Evolutionary conservation across 371 early-diverging fungal genomes (phyloP), one percentile per base, ranked within the genome.

Genomic region (Amoeboaphelidium protococcarum): DNA sequence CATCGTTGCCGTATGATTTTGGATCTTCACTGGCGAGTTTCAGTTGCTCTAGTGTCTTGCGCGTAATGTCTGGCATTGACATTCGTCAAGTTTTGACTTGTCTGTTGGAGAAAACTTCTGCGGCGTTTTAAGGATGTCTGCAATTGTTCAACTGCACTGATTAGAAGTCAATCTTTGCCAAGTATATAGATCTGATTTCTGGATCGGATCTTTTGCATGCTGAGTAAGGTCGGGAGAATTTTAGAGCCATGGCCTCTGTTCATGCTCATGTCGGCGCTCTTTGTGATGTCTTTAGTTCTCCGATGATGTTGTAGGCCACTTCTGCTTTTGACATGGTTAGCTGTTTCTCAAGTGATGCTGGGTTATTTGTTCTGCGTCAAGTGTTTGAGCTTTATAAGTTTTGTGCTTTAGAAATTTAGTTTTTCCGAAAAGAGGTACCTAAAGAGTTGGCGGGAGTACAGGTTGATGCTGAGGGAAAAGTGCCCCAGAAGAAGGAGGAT

Each of bases 1-100:
- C 80, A 0, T 54, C 72, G 0, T 48, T 83, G 2, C 82, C 86
- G 1, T 73, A 74, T 45, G 80, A 82, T 52, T 76, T 82, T 51
- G 71, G 78, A 1, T 59, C 69, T 0, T 69, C 74, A 1, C 55
- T 67, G n/a, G 70, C 75, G 0, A 71, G 73, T 16, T 72, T 71
- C 48, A 70, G 80, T 2, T 54, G 82, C 16, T 70, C 75, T 2
- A 78, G 76, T 48, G 57, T 82, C 10, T 66, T 87, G 53, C 69
- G 79, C 22, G 49, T 74, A 45, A 63, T 80, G 40, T 64, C 72
- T 31, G 86, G 82, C 41, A 63, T 66, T 23, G 66, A 72, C 2
- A 54, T 66, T 10, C 42, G 63, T 13, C 62, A 57, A 2, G 67
- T 76, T 22, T 62, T 68, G 10, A 40, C 54, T 13, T 46, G 53